Conservation (phyloP, 169 alveolate species). For the Perkinsus chesapeaki region DNA sequence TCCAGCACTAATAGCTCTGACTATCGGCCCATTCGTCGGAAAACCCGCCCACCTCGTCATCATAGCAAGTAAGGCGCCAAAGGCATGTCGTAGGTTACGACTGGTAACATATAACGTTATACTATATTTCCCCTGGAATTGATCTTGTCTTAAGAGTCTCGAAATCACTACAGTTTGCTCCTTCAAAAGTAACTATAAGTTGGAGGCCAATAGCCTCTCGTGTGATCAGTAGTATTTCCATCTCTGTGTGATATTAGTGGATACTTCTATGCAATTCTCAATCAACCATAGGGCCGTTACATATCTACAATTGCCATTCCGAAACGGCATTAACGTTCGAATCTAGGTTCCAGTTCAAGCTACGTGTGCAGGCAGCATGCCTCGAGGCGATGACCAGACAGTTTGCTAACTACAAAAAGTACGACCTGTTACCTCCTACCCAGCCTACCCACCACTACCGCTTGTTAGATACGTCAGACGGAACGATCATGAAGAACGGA, state of each 20-base stretch:
- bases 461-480: background rate
- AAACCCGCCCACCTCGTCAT: background rate
- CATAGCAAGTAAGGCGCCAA: background rate
- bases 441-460: background rate
- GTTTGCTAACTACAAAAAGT: background rate
- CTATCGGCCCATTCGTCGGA: background rate
- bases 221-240: too few relatives aligned
- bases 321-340: background rate
- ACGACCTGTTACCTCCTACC: background rate
- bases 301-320: too few relatives aligned
- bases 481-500: background rate
- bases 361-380: background rate
- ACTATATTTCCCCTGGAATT: too few relatives aligned
- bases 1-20: background rate
- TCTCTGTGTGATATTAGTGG: too few relatives aligned
- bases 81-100: too few relatives aligned
- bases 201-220: too few relatives aligned
- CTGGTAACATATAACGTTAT: too few relatives aligned
- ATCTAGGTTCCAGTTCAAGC: background rate
- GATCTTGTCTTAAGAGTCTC: too few relatives aligned
- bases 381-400: slow-evolving; percentile 1
- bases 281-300: too few relatives aligned
- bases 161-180: too few relatives aligned
- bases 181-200: too few relatives aligned
- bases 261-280: too few relatives aligned